Percentiles rank a stretch among this genome's conserved stretches.
Evolutionary conservation across 345 rosid genomes (phyloP).

Genomic region (Citrus maxima): DNA sequence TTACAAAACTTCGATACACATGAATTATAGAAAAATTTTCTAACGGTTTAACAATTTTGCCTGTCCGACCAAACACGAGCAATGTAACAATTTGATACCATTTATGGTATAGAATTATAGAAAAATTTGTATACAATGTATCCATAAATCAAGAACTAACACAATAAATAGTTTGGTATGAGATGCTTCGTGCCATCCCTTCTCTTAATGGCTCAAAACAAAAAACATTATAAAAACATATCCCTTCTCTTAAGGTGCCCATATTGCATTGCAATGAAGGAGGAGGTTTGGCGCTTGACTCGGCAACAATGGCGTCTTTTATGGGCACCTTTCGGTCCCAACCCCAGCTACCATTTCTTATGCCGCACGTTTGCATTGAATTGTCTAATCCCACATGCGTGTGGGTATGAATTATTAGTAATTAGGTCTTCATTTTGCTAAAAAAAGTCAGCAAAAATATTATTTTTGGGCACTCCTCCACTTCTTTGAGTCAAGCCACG

Average conservation of each 20-base stretch:
- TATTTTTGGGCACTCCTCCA: background rate
- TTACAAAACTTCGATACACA: too few relatives aligned
- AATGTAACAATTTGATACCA: background rate
- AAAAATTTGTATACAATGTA: background rate
- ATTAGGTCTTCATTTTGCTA: background rate
- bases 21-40: too few relatives aligned
- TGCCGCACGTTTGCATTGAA: slow-evolving; percentile 21
- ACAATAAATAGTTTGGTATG: background rate
- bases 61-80: background rate
- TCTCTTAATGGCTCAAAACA: background rate
- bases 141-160: background rate
- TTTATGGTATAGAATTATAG: background rate
- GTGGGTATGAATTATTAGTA: background rate
- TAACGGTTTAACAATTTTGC: background rate
- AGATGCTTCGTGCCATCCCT: slow-evolving; percentile 1
- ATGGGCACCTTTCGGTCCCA: slow-evolving; percentile 7
- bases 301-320: background rate
- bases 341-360: background rate
- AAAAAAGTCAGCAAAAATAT: background rate
- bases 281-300: background rate
- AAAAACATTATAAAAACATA: background rate
- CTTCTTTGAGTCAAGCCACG: background rate
- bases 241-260: too few relatives aligned
- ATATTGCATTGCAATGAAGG: background rate
- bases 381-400: slow-evolving; percentile 15